A percentile compares a stretch with the other conserved stretches of the same genome.
These are phyloP conservation scores for Wickerhamiella brachini DNA, from an alignment of 805 yeast species.

Conservation along the genomic window DNA sequence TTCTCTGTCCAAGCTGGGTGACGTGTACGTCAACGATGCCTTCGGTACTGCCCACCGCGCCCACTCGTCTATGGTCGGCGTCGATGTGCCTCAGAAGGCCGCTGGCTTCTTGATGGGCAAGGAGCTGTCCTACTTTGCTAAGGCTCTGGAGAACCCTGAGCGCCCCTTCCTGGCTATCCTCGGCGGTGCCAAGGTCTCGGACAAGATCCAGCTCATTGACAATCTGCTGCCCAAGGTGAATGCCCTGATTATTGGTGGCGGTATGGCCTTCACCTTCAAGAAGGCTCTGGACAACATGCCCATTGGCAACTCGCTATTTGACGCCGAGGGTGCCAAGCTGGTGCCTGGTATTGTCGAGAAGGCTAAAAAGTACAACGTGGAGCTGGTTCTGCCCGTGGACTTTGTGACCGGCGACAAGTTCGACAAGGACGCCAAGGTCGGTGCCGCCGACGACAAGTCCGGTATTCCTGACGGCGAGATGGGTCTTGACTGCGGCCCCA, in stretches of 20 bases:
- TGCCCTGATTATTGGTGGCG: constrained; percentile 93
- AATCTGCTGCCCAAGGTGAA: constrained; percentile 87
- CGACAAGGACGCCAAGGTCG: constrained; percentile 77
- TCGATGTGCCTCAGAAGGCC: constrained; percentile 90
- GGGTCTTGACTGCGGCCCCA: constrained; percentile 95
- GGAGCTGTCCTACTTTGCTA: constrained; percentile 94
- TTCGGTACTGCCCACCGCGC: constrained; percentile 99
- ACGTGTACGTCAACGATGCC: constrained; percentile 93
- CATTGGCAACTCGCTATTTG: constrained; percentile 87
- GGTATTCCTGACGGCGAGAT: constrained; percentile 94
- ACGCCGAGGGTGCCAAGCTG: constrained; percentile 87
- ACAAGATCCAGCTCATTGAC: constrained; percentile 96
- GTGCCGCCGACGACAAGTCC: constrained; percentile 70
- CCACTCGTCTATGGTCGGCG: constrained; percentile 98
- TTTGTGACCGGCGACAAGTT: constrained; percentile 92
- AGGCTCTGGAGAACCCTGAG: constrained; percentile 94
- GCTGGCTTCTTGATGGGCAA: constrained; percentile 97
- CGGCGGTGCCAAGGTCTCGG: constrained; percentile 99
- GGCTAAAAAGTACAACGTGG: constrained; percentile 93
- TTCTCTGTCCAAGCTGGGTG: constrained; percentile 84
- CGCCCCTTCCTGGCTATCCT: constrained; percentile 98
- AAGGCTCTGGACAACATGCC: constrained; percentile 74
- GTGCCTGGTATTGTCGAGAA: constrained; percentile 85
- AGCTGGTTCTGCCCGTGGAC: constrained; percentile 88
- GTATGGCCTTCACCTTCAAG: constrained; percentile 99